phyloP scores from a whole-genome alignment of 192 early-diverging fungal species.

The Backusella luteola region DNA sequence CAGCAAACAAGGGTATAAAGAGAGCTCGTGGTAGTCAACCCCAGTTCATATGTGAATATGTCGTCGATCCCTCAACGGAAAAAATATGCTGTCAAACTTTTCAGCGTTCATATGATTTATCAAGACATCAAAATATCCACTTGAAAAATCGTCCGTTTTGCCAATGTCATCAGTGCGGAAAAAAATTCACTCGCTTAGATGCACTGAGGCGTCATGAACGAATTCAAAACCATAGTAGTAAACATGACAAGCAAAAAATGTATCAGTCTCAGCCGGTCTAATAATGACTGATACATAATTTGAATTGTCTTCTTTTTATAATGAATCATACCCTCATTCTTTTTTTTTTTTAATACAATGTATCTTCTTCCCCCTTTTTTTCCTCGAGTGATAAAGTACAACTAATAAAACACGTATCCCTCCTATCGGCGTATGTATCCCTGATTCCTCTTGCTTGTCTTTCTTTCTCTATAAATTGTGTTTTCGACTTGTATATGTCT shows the following conservation, averaged over 20 bases:
- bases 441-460: background rate
- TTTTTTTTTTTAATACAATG: background rate
- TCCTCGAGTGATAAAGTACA: background rate
- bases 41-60: conserved; percentile 24
- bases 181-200: conserved; percentile 36
- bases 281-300: background rate
- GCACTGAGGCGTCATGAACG: conserved; percentile 36
- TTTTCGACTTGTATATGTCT: background rate
- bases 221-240: conserved; percentile 29
- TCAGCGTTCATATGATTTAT: conserved; percentile 35
- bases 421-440: background rate
- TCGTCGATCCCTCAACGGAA: conserved; percentile 21
- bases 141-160: conserved; percentile 28
- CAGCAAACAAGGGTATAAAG: background rate
- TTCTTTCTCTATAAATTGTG: background rate
- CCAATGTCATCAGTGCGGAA: conserved; percentile 32
- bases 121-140: conserved; percentile 38
- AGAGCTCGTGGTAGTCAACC: conserved; percentile 4
- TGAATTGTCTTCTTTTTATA: too few relatives aligned
- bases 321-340: too few relatives aligned
- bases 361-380: background rate
- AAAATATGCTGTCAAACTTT: conserved; percentile 31
- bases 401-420: background rate
- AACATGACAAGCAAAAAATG: background rate
- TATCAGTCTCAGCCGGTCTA: background rate